Percentiles rank a stretch among this genome's conserved stretches.
phyloP scores from a whole-genome alignment of 352 stramenopile species.

The Pythium grandisporangium region DNA sequence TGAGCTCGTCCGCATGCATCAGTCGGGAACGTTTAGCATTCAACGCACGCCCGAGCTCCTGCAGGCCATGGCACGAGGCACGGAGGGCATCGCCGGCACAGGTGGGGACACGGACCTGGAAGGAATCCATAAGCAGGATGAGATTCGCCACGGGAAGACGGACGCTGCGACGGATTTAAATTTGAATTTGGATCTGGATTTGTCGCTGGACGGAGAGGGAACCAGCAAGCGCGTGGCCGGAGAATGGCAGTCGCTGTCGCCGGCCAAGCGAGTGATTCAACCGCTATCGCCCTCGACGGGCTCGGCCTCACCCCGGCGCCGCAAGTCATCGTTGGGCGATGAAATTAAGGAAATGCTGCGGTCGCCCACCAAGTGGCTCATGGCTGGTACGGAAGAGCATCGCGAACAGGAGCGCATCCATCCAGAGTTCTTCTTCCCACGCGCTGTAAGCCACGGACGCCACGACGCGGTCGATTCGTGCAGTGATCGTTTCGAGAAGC shows the following conservation, averaged over 20 bases:
- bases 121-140: slow-evolving; percentile 41
- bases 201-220: slow-evolving; percentile 7
- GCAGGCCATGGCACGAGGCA: slow-evolving; percentile 56
- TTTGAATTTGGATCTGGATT: slow-evolving; percentile 11
- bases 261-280: slow-evolving; percentile 30
- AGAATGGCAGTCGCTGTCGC: slow-evolving; percentile 49
- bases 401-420: slow-evolving; percentile 19
- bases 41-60: slow-evolving; percentile 60
- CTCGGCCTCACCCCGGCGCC: slow-evolving; percentile 7
- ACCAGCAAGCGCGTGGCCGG: too few relatives aligned
- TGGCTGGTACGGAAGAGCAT: slow-evolving; percentile 12
- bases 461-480: too few relatives aligned
- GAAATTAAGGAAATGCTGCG: slow-evolving; percentile 53
- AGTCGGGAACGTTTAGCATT: slow-evolving; percentile 69
- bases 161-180: slow-evolving; percentile 32
- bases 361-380: slow-evolving; percentile 60
- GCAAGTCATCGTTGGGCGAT: slow-evolving; percentile 50
- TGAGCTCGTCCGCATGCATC: slow-evolving; percentile 69
- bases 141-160: slow-evolving; percentile 48
- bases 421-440: slow-evolving; percentile 46
- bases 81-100: slow-evolving; percentile 39
- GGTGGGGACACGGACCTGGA: slow-evolving; percentile 15
- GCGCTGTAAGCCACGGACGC: slow-evolving; percentile 28
- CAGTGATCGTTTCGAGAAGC: too few relatives aligned
- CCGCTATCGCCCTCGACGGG: slow-evolving; percentile 25